Evolutionary conservation across 2,329 filamentous ascomycete species (phyloP), one percentile per base, ranked within the genome.

Genomic region (Cercospora beticola): DNA sequence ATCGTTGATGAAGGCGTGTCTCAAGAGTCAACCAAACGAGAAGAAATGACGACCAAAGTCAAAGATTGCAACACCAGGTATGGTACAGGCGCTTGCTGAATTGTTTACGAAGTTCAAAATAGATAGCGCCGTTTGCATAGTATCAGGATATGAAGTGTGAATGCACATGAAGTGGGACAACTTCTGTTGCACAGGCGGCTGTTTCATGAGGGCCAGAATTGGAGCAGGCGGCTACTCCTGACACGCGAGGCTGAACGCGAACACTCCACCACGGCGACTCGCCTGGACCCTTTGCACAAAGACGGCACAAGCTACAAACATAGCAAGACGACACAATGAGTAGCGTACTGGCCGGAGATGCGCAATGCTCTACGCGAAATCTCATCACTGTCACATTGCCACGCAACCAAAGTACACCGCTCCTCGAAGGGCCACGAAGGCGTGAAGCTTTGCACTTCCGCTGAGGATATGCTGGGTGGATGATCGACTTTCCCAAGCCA

Each of bases 221-320:
- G 49, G 23, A 54, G 8, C 43, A 58, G 64, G 64, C 64, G 64
- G 64, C 64, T 66, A 62, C 46, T 43, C 58, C 49, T 56, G 18
- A 54, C 49, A 23, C 49, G 23, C 14, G 49, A 56, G 12, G 23
- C 49, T 10, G 46, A 49, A 18, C n/a, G 49, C 49, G 49, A 56
- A 30, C 49, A 26, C 26, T 64, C 66, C 66, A 58, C 66, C 21
- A 26, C 40, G 61, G 66, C 66, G 66, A 59, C 62, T 68, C 66
- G 66, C 61, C 52, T 61, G 23, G 66, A 58, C 61, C 66, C 57
- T 31, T 59, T 30, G 30, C n/a, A 28, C 28, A 33, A 23, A 21
- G 26, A 36, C 28, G 40, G n/a, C 28, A 16, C n/a, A 36, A 36
- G 54, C 31, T 12, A 23, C 30, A 31, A 10, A 23, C 18, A 23